Evolutionary conservation across 2,329 filamentous ascomycete genomes (phyloP), one percentile per base, ranked within the genome.

Genomic region (Hypoxylon sp.): DNA sequence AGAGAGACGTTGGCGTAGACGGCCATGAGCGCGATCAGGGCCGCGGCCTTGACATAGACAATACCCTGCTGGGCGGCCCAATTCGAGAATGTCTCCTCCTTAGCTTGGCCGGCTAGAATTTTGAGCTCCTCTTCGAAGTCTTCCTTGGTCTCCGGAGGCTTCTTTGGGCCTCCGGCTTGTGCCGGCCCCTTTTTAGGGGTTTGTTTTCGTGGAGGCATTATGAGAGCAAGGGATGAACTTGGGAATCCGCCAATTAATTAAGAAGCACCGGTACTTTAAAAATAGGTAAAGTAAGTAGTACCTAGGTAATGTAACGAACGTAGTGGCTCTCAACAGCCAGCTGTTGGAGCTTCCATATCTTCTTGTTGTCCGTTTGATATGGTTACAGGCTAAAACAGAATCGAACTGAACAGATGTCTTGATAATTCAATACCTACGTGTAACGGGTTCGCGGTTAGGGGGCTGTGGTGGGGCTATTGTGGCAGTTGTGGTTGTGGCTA

Each of bases 1-100:
- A 93, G 89, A 0, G 92, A 95, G 64, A 91, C 87, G 69, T 90
- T 89, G 51, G 91, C 90, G 67, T 87, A 89, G 46, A 90, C 77
- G 49, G 90, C 92, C 8, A 88, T 85, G 50, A 92, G 82, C 27
- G 83, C 73, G 69, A 90, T 81, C 14, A 90, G 76, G n/a, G 79
- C 75, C 20, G 76, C 72, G 1, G 82, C 79, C 69, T 81, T 81
- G 69, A 79, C 73, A 67, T 85, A 85, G 65, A 85, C 71, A 54
- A 78, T 70, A 31, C 74, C 72, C 69, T 86, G 84, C 14, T 79
- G 77, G 8, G 71, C 57, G 13, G 78, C 62, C 68, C 78, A 79
- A 27, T 78, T 81, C 56, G 72, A 67, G 72, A 72, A 74, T 13
- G 75, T 78, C 55, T 80, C 76, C n/a, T 77, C 70, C 44, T 76